Conservation (phyloP, 345 rosid genomes). For the Aethionema arabicum region DNA sequence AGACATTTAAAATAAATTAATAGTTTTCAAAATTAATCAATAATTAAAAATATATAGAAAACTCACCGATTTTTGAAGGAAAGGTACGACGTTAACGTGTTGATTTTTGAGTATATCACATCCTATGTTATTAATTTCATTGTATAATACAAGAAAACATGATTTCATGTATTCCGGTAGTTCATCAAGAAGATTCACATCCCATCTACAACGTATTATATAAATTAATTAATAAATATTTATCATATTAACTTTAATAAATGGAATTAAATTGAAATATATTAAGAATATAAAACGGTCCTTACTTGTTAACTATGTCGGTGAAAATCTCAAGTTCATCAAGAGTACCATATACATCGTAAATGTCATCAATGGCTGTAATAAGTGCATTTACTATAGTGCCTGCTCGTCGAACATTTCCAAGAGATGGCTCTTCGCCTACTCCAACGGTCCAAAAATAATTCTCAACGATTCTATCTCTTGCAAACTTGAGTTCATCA, state of each 20-base stretch:
- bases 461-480: conserved; percentile 44
- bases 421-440: conserved; percentile 38
- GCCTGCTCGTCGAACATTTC: conserved; percentile 19
- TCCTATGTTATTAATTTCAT: conserved; percentile 35
- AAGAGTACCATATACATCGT: conserved; percentile 44
- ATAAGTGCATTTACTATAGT: conserved; percentile 35
- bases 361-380: conserved; percentile 43
- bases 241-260: too few relatives aligned
- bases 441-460: conserved; percentile 42
- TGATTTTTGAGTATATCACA: conserved; percentile 22
- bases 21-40: background rate
- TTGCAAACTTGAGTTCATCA: conserved; percentile 32
- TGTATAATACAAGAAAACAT: conserved; percentile 34
- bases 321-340: conserved; percentile 49
- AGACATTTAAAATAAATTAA: background rate
- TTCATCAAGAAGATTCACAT: conserved; percentile 20
- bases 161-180: conserved; percentile 41
- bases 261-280: too few relatives aligned
- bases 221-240: too few relatives aligned
- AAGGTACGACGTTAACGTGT: conserved; percentile 21
- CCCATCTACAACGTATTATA: conserved; percentile 32
- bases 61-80: conserved; percentile 38
- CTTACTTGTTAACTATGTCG: conserved; percentile 37
- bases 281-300: too few relatives aligned
- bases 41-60: background rate